Percentiles rank a stretch among this genome's conserved stretches.
Conservation (phyloP, 441 rosid genomes). For the Viola pubescens region DNA sequence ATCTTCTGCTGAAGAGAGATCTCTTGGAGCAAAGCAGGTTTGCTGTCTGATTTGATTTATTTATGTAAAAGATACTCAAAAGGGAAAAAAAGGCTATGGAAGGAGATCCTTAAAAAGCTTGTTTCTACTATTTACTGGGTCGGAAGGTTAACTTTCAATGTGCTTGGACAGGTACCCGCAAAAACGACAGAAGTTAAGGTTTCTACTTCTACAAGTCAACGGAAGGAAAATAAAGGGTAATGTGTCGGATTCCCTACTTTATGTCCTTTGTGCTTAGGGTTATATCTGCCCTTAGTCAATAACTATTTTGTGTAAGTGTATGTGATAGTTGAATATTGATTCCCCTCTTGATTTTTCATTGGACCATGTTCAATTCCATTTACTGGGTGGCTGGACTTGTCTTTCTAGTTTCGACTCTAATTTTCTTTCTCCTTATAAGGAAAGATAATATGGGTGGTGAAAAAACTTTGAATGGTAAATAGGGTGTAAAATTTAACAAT, state of each 20-base stretch:
- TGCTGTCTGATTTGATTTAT: slow-evolving; percentile 11
- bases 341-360: neutral
- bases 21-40: slow-evolving; percentile 55
- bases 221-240: slow-evolving; percentile 67
- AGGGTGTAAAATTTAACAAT: too few relatives aligned
- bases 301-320: slow-evolving; percentile 4
- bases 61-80: slow-evolving; percentile 4
- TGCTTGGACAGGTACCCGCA: slow-evolving; percentile 35
- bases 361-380: slow-evolving; percentile 4
- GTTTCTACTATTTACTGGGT: neutral
- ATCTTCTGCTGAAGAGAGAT: slow-evolving; percentile 36
- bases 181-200: slow-evolving; percentile 32
- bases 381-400: neutral
- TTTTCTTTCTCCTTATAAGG: neutral
- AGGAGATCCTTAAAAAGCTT: neutral
- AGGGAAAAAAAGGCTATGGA: neutral
- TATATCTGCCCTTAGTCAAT: neutral
- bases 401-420: neutral
- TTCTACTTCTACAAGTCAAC: slow-evolving; percentile 32
- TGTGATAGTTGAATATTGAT: slow-evolving; percentile 8
- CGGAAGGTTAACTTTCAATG: slow-evolving; percentile 13
- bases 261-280: slow-evolving; percentile 1
- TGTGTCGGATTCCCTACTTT: slow-evolving; percentile 11
- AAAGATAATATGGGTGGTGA: neutral
- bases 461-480: too few relatives aligned